Base-by-base conservation (phyloP, 1,284 basidiomycete genomes). In the Albatrellus sp. region DNA sequence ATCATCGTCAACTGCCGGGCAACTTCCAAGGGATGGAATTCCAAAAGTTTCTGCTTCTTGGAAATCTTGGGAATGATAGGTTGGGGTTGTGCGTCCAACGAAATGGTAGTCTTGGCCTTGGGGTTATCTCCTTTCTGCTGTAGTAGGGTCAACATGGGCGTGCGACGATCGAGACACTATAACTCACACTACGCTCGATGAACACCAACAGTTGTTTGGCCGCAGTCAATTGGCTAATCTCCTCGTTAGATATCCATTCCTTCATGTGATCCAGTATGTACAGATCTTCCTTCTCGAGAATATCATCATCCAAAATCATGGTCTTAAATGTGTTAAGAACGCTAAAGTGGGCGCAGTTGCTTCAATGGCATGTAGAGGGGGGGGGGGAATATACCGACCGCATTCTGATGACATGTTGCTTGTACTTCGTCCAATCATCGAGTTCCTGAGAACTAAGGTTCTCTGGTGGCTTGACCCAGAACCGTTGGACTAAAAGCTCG, bases 1-100 rank as follows among this genome's bases (percentile, higher is more conserved):
- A 96, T 75, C 46, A 98, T 78, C 1, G 96, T 98, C 44, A 99
- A 66, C 60, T 99, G 96, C 34, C 96, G 75, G 0, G 92, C 94
- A 14, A 98, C 63, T 62, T 98, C 96, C 29, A 93, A 62, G 1
- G 93, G 72, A 54, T 98, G 91, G 40, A 96, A 77, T 51, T 94
- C 90, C n/a, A 83, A 61, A 14, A 94, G 68, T 54, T 90, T 90
- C 50, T 90, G 64, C 63, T 83, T 89, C 63, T 80, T 84, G 50
- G 69, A 67, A 40, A 72, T 67, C 58, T 81, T 86, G 0, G 90
- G 91, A 12, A 84, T 49, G 45, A 94, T 80, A 1, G 91, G 76
- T 2, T 85, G 67, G 1, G 90, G 89, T 20, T 85, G 77, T 2
- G 67, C 68, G 42, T 72, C 64, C 13, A 68, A 46, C 19, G 56